These are phyloP conservation scores for Elsinoe fawcettii DNA, from an alignment of 2,329 filamentous ascomycete genomes.

Conservation along the genomic window DNA sequence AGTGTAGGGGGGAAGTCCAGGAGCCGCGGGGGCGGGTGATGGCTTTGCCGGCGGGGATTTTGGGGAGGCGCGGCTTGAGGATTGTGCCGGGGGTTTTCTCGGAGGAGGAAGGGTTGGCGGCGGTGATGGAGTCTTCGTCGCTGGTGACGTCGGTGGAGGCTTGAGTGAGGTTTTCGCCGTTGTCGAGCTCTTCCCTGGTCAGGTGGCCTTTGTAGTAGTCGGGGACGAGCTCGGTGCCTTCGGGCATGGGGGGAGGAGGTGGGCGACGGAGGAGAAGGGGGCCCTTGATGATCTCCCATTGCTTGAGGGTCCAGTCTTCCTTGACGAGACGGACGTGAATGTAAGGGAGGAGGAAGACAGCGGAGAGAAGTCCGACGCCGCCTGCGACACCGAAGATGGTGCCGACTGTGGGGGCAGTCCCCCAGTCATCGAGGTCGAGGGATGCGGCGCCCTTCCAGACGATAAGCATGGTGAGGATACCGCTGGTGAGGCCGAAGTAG, in stretches of 20 bases:
- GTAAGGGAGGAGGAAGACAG: slow-evolving; percentile 52
- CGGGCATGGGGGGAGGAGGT: slow-evolving; percentile 30
- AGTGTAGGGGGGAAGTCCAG: slow-evolving; percentile 20
- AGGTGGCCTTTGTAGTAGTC: slow-evolving; percentile 49
- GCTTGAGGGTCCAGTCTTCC: slow-evolving; percentile 53
- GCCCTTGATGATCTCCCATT: slow-evolving; percentile 48
- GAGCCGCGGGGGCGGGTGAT: slow-evolving; percentile 15
- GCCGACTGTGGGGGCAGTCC: slow-evolving; percentile 38
- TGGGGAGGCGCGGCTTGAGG: neutral
- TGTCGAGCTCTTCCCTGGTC: slow-evolving; percentile 45
- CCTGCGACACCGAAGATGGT: slow-evolving; percentile 48
- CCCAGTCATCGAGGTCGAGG: slow-evolving; percentile 41
- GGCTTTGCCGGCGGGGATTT: neutral
- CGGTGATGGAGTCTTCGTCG: slow-evolving; percentile 24
- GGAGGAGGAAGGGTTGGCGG: slow-evolving; percentile 5
- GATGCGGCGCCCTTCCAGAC: slow-evolving; percentile 40
- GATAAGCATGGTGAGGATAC: slow-evolving; percentile 43
- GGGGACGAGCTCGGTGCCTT: slow-evolving; percentile 31
- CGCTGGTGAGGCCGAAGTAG: slow-evolving; percentile 50
- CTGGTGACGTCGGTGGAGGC: slow-evolving; percentile 21
- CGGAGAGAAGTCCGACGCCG: slow-evolving; percentile 43
- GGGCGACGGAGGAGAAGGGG: slow-evolving; percentile 35
- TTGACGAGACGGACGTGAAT: slow-evolving; percentile 51
- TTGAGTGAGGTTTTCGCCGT: slow-evolving; percentile 21
- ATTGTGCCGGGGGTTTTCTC: neutral